Evolutionary conservation across 768 basidiomycete species (phyloP).

Genomic region (Lactifluus subvellereus): DNA sequence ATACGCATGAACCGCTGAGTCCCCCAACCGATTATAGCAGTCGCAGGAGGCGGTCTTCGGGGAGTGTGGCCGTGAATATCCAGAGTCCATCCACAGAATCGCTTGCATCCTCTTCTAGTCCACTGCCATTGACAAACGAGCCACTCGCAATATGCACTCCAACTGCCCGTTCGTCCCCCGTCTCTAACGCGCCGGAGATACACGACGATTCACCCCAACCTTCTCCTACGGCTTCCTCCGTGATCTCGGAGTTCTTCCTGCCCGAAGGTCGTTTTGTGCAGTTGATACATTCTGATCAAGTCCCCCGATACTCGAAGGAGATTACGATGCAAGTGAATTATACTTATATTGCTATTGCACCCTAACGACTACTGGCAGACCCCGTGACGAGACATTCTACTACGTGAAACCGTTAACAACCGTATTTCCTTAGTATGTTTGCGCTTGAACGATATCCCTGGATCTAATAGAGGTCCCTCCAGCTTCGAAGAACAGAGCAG

Average conservation of each 20-base stretch:
- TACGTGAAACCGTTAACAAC: neutral
- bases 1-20: neutral
- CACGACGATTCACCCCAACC: neutral
- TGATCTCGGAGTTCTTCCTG: neutral
- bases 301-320: constrained; percentile 13
- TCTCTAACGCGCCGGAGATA: neutral
- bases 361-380: neutral
- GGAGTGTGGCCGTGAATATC: neutral
- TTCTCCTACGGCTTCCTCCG: neutral
- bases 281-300: constrained; percentile 7
- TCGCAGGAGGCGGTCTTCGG: constrained; percentile 2
- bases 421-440: constrained; percentile 4
- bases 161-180: neutral
- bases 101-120: neutral
- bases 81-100: constrained; percentile 8
- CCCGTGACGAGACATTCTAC: neutral
- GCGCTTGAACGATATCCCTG: neutral
- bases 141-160: neutral
- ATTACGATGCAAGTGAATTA: neutral
- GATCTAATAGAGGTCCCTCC: neutral
- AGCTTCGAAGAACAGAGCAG: neutral
- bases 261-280: neutral
- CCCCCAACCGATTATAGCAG: neutral
- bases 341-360: too few relatives aligned
- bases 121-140: neutral